These are phyloP conservation scores for Boletus rex-veris DNA, from an alignment of 768 basidiomycete species.

Conservation along the genomic window DNA sequence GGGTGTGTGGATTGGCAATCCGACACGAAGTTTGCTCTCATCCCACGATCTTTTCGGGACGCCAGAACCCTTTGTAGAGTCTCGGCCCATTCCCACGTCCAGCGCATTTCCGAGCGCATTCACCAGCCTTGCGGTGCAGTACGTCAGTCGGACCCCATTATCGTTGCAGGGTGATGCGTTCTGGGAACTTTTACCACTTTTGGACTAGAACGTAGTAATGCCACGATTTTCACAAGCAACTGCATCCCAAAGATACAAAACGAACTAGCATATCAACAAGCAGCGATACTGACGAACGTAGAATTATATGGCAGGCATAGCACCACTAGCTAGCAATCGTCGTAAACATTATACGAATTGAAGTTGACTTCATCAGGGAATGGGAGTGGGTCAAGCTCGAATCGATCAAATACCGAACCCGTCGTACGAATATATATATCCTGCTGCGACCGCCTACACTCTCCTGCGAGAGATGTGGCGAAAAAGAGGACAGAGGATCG, in stretches of 20 bases:
- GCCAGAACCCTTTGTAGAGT: slow-evolving; percentile 49
- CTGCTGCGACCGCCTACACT: slow-evolving; percentile 48
- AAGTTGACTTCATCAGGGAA: slow-evolving; percentile 52
- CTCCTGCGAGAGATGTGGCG: slow-evolving; percentile 47
- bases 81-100: slow-evolving; percentile 48
- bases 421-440: slow-evolving; percentile 62
- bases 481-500: slow-evolving; percentile 56
- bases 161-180: slow-evolving; percentile 20
- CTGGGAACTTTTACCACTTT: slow-evolving; percentile 18
- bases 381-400: slow-evolving; percentile 69
- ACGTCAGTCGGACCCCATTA: slow-evolving; percentile 27
- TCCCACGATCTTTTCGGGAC: slow-evolving; percentile 13
- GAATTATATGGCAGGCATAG: slow-evolving; percentile 30
- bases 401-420: slow-evolving; percentile 58
- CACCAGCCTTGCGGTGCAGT: slow-evolving; percentile 64
- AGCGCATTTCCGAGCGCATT: slow-evolving; percentile 57
- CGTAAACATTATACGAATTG: slow-evolving; percentile 51
- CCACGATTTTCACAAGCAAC: background rate
- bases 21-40: background rate
- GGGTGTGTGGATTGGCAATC: slow-evolving; percentile 39
- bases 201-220: background rate
- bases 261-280: slow-evolving; percentile 28
- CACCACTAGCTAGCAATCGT: slow-evolving; percentile 67
- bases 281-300: slow-evolving; percentile 16
- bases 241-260: slow-evolving; percentile 24